Evolutionary conservation across 352 stramenopile genomes (phyloP).

Genomic region (Globisporangium orthogonon): DNA sequence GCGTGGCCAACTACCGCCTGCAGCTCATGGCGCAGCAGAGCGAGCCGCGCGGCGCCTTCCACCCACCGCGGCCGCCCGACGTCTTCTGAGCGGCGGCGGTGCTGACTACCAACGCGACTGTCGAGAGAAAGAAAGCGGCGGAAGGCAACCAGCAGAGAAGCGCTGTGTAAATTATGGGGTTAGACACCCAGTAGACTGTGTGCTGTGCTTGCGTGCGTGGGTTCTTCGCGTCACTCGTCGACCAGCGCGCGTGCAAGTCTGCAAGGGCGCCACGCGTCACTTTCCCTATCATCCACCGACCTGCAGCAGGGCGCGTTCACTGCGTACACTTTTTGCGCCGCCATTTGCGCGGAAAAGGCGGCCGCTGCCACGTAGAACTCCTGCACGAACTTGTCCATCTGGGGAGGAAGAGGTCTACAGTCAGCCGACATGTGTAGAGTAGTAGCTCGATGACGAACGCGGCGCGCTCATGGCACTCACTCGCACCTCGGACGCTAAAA

Average conservation of each 20-base stretch:
- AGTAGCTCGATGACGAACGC: not conserved
- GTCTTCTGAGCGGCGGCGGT: conserved; percentile 36
- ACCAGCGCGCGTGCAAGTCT: conserved; percentile 5
- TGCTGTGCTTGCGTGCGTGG: not conserved
- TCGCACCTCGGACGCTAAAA: conserved; percentile 22
- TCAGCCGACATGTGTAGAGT: too few relatives aligned
- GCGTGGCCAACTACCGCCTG: conserved; percentile 58
- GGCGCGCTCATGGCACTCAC: too few relatives aligned
- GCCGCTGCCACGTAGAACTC: conserved; percentile 58
- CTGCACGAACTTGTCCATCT: conserved; percentile 55
- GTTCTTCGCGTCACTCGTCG: not conserved
- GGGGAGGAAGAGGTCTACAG: too few relatives aligned
- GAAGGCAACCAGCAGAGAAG: not conserved
- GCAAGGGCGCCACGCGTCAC: not conserved
- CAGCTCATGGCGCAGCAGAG: conserved; percentile 72
- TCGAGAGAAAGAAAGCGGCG: not conserved
- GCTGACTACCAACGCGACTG: too few relatives aligned
- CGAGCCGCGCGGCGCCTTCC: conserved; percentile 36
- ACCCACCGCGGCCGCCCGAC: conserved; percentile 58
- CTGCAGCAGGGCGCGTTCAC: too few relatives aligned
- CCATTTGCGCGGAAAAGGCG: conserved; percentile 32
- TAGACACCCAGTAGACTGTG: not conserved
- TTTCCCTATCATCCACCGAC: not conserved
- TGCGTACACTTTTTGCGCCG: conserved; percentile 36
- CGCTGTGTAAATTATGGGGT: not conserved